phyloP scores from a whole-genome alignment of 352 stramenopile genomes.

The Aphanomyces euteiches region DNA sequence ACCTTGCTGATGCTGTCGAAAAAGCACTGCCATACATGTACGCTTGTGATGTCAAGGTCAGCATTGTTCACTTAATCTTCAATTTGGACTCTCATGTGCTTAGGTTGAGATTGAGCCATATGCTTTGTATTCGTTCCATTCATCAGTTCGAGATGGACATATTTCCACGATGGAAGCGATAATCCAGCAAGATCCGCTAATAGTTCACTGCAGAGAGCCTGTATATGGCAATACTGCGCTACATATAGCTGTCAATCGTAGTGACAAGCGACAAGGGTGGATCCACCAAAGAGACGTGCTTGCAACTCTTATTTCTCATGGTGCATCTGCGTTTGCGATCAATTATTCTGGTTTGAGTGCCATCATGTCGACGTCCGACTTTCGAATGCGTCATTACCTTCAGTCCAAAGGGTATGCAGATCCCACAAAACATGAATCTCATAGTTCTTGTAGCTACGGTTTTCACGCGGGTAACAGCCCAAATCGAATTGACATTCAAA shows the following conservation, averaged over 20 bases:
- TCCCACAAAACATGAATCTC: not conserved
- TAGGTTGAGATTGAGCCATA: not conserved
- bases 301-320: not conserved
- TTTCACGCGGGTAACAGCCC: slow-evolving; percentile 18
- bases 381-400: slow-evolving; percentile 10
- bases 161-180: slow-evolving; percentile 11
- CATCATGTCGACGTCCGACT: slow-evolving; percentile 1
- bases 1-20: not conserved
- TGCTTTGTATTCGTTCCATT: slow-evolving; percentile 18
- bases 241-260: slow-evolving; percentile 6
- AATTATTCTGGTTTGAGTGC: slow-evolving; percentile 12
- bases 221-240: slow-evolving; percentile 27
- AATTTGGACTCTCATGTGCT: not conserved
- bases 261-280: slow-evolving; percentile 16
- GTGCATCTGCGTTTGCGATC: slow-evolving; percentile 20
- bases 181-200: slow-evolving; percentile 9
- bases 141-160: slow-evolving; percentile 13
- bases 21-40: slow-evolving; percentile 10
- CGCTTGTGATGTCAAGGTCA: not conserved
- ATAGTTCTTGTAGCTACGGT: not conserved
- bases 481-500: not conserved
- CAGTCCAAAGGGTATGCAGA: slow-evolving; percentile 6
- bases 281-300: slow-evolving; percentile 9
- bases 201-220: slow-evolving; percentile 18
- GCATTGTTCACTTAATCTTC: no score